Evolutionary conservation across 495 filamentous ascomycete genomes (phyloP).

Genomic region (Hyaloscypha hepaticicola): DNA sequence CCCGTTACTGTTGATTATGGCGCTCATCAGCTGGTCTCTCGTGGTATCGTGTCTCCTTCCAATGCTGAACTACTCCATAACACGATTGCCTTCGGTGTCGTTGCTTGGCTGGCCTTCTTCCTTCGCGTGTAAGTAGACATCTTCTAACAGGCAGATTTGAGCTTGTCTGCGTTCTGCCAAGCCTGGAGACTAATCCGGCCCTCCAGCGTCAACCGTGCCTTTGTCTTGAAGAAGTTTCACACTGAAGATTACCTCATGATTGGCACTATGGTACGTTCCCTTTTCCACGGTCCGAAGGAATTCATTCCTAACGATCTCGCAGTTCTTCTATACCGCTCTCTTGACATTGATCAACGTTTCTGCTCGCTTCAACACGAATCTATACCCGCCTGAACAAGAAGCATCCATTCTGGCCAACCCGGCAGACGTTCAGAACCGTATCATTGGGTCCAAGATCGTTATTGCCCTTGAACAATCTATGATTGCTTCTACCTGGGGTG

Average conservation of each 20-base stretch:
- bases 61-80: constrained; percentile 14
- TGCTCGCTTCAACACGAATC: constrained; percentile 52
- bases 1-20: background rate
- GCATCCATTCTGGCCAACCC: constrained; percentile 39
- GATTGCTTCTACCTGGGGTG: constrained; percentile 46
- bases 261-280: constrained; percentile 45
- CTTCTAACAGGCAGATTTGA: background rate
- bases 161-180: background rate
- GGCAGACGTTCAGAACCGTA: constrained; percentile 43
- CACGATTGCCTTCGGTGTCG: constrained; percentile 15
- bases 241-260: constrained; percentile 58
- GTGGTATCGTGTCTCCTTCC: constrained; percentile 3
- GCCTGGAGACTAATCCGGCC: background rate
- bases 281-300: background rate
- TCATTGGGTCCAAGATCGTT: constrained; percentile 56
- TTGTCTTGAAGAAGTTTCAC: constrained; percentile 41
- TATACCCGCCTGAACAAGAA: constrained; percentile 53
- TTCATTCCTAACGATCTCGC: constrained; percentile 11
- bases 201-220: constrained; percentile 23
- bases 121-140: constrained; percentile 11
- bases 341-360: constrained; percentile 57
- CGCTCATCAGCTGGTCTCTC: background rate
- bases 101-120: constrained; percentile 1
- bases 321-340: constrained; percentile 52
- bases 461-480: constrained; percentile 43